These are phyloP conservation scores for Arabidopsis arenosa DNA, from an alignment of 345 rosid genomes.

Conservation along the genomic window DNA sequence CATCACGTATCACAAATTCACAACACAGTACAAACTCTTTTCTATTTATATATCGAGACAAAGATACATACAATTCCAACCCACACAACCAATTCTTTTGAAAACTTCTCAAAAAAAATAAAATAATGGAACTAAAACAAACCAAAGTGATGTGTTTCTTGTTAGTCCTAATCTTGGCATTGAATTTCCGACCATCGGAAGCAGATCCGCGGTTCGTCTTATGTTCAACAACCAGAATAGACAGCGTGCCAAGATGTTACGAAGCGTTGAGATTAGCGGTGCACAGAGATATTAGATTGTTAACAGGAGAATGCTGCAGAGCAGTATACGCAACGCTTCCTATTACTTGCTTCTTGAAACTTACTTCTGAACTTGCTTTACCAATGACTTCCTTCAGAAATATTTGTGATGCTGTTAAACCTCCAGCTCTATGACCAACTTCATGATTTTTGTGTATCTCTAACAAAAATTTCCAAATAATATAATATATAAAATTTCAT, in stretches of 20 bases:
- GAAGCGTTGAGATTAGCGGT: not conserved
- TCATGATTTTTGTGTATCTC: no score
- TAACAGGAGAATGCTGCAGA: not conserved
- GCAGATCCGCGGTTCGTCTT: not conserved
- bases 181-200: not conserved
- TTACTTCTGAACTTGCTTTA: no score
- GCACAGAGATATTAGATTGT: not conserved
- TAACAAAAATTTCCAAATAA: no score
- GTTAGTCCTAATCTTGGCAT: not conserved
- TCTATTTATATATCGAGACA: not conserved
- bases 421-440: no score
- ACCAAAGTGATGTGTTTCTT: not conserved
- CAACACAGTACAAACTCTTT: not conserved
- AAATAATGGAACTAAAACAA: not conserved
- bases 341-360: not conserved
- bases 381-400: no score
- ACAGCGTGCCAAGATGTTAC: not conserved
- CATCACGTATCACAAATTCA: no score
- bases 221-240: not conserved
- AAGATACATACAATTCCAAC: not conserved
- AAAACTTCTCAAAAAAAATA: not conserved
- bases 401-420: no score
- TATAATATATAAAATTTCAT: no score
- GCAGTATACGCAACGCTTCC: not conserved
- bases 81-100: not conserved